Conservation (phyloP, 1,284 basidiomycete genomes). For the Leccinum griseonigrum region DNA sequence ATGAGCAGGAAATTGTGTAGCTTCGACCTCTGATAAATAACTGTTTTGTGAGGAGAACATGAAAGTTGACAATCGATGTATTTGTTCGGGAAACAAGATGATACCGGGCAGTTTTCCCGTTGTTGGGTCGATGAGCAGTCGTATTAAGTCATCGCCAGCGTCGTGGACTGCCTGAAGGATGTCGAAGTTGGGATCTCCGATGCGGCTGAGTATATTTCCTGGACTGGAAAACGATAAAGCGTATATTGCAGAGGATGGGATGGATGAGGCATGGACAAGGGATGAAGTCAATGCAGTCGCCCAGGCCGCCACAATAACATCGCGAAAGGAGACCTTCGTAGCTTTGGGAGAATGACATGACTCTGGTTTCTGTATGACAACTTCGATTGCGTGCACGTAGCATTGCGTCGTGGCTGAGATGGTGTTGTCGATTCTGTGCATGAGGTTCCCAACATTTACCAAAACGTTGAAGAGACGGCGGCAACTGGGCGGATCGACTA, state of each 20-base stretch:
- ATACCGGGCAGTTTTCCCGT: constrained; percentile 43
- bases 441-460: constrained; percentile 36
- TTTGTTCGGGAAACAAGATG: constrained; percentile 45
- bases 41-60: constrained; percentile 40
- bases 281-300: constrained; percentile 30
- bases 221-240: constrained; percentile 19
- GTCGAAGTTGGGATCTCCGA: constrained; percentile 30
- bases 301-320: constrained; percentile 37
- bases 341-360: constrained; percentile 14
- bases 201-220: constrained; percentile 20
- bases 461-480: constrained; percentile 36
- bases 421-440: constrained; percentile 34
- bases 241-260: constrained; percentile 13
- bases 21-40: constrained; percentile 37
- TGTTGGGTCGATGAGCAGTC: constrained; percentile 31
- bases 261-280: constrained; percentile 19
- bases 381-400: constrained; percentile 36
- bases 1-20: constrained; percentile 22
- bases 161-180: constrained; percentile 35
- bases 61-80: constrained; percentile 33
- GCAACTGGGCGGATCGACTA: constrained; percentile 23
- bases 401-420: constrained; percentile 36
- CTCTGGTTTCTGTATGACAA: constrained; percentile 33
- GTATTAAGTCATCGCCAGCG: constrained; percentile 35
- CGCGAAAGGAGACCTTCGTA: constrained; percentile 29